phyloP scores from a whole-genome alignment of 805 yeast species.

The Clavispora fructus region DNA sequence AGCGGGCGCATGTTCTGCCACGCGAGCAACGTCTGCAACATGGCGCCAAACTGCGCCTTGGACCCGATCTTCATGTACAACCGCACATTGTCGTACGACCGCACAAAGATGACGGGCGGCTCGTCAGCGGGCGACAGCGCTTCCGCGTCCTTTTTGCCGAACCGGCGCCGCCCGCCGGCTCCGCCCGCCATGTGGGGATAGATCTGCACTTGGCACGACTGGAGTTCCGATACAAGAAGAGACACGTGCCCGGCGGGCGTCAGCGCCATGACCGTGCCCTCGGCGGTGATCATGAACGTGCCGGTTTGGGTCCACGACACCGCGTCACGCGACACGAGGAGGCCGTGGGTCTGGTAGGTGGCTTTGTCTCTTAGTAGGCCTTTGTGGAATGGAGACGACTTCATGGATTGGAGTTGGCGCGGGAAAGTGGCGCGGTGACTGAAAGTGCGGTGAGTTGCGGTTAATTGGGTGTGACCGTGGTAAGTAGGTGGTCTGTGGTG shows the following conservation, averaged over 20 bases:
- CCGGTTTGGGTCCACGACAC: slow-evolving; percentile 30
- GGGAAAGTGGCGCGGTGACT: background rate
- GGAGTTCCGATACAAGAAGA: slow-evolving; percentile 29
- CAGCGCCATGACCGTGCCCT: slow-evolving; percentile 30
- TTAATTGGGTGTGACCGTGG: too few relatives aligned
- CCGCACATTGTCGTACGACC: slow-evolving; percentile 35
- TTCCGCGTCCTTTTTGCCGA: slow-evolving; percentile 4
- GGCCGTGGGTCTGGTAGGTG: slow-evolving; percentile 25
- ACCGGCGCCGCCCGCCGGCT: slow-evolving; percentile 5
- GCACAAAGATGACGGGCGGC: slow-evolving; percentile 39
- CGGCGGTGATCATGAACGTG: slow-evolving; percentile 24
- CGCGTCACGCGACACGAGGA: slow-evolving; percentile 34
- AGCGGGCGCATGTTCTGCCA: slow-evolving; percentile 54
- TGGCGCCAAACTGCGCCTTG: slow-evolving; percentile 34
- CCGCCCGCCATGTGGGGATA: slow-evolving; percentile 18
- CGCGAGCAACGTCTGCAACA: slow-evolving; percentile 43
- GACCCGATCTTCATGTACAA: slow-evolving; percentile 33
- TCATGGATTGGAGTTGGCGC: background rate
- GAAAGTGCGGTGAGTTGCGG: too few relatives aligned
- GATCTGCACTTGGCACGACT: slow-evolving; percentile 36
- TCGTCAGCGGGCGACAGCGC: slow-evolving; percentile 10
- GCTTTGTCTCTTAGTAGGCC: slow-evolving; percentile 31
- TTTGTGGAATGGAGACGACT: slow-evolving; percentile 21
- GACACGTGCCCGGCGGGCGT: slow-evolving; percentile 27
- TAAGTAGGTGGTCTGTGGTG: background rate